Percentiles rank a stretch among this genome's conserved stretches.
Conservation (phyloP, 345 rosid genomes). For the Isatis tinctoria region DNA sequence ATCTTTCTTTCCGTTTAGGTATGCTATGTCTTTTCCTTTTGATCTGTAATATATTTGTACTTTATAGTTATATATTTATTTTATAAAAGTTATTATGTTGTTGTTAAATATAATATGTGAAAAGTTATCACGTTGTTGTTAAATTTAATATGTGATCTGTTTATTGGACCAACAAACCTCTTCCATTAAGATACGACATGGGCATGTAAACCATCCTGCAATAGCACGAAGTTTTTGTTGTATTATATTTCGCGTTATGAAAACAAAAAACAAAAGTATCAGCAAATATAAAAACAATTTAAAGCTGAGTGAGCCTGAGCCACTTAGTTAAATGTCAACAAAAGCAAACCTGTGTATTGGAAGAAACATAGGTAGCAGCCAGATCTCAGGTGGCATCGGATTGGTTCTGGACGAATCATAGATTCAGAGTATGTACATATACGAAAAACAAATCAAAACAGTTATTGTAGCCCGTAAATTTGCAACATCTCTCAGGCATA, state of each 20-base stretch:
- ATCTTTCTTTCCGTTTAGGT: too few species aligned
- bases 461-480: neutral
- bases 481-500: neutral
- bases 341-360: constrained; percentile 48
- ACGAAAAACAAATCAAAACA: neutral
- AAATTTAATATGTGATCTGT: neutral
- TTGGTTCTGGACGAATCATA: constrained; percentile 72
- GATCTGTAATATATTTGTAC: too few species aligned
- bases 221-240: constrained; percentile 56
- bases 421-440: constrained; percentile 50
- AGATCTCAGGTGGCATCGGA: constrained; percentile 61
- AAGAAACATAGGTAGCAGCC: constrained; percentile 47
- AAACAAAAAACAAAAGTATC: neutral
- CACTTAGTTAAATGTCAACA: neutral
- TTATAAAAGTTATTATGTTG: too few species aligned
- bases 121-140: too few species aligned
- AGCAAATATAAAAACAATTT: neutral
- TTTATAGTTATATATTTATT: too few species aligned
- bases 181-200: constrained; percentile 68
- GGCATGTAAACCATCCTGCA: constrained; percentile 59
- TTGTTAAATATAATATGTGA: too few species aligned
- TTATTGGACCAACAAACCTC: constrained; percentile 49
- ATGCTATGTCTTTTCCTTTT: too few species aligned
- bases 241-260: neutral
- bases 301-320: neutral